These are phyloP conservation scores for Davidsoniella eucalypti DNA, from an alignment of 2,329 filamentous ascomycete species.

Conservation along the genomic window DNA sequence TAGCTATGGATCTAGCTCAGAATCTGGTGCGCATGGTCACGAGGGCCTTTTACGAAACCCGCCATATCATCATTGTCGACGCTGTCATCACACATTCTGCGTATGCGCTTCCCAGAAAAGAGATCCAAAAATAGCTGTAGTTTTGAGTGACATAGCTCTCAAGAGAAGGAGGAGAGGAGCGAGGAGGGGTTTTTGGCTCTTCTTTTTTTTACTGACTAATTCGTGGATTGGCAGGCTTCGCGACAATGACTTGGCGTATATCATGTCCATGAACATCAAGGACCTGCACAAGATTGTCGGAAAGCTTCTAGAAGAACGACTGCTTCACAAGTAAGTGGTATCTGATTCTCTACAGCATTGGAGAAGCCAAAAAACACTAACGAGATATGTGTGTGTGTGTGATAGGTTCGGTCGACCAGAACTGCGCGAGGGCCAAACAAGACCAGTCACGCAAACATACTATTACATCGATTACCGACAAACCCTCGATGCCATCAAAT, in stretches of 20 bases:
- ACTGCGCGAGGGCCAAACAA: conserved; percentile 61
- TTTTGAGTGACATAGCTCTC: not conserved
- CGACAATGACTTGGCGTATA: conserved; percentile 71
- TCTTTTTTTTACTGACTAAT: conserved; percentile 34
- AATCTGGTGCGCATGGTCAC: conserved; percentile 73
- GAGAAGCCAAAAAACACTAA: too few species aligned
- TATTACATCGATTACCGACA: conserved; percentile 94
- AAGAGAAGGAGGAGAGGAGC: too few species aligned
- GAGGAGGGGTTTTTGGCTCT: conserved; percentile 36
- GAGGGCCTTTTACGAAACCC: conserved; percentile 73
- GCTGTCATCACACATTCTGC: conserved; percentile 68
- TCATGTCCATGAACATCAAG: conserved; percentile 82
- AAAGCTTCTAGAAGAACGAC: conserved; percentile 68
- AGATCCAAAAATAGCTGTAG: not conserved
- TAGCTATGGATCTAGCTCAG: conserved; percentile 39
- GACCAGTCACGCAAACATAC: conserved; percentile 75
- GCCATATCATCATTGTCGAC: conserved; percentile 72
- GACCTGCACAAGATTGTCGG: conserved; percentile 81
- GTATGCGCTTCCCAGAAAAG: conserved; percentile 30
- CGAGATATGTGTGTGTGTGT: not conserved
- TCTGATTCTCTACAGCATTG: conserved; percentile 67
- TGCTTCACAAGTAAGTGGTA: conserved; percentile 30
- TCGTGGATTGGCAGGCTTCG: conserved; percentile 55
- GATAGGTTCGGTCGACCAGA: conserved; percentile 37
- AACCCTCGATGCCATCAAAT: conserved; percentile 93